phyloP scores from a whole-genome alignment of 75 land plant species.

The Azolla pinnata region DNA sequence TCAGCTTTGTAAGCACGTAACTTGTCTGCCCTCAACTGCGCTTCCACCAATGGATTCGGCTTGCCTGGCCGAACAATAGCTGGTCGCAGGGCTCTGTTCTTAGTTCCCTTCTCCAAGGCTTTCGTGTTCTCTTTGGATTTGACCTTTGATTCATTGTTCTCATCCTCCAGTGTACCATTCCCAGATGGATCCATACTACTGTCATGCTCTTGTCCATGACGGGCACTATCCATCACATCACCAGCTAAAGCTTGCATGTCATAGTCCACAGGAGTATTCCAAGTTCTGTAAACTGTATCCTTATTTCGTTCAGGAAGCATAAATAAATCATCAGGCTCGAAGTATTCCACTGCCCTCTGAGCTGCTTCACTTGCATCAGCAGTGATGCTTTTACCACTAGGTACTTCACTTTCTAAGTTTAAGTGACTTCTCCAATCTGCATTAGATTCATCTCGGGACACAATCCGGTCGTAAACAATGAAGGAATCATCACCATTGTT shows the following conservation, averaged over 20 bases:
- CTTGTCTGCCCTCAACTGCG: constrained; percentile 84
- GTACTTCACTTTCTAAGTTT: constrained; percentile 46
- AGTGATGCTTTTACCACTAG: constrained; percentile 15
- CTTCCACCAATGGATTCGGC: constrained; percentile 54
- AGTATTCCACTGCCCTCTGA: constrained; percentile 4
- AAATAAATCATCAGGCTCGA: constrained; percentile 55
- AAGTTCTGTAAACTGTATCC: constrained; percentile 23
- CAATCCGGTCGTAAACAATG: constrained; percentile 38
- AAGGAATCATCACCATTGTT: constrained; percentile 6
- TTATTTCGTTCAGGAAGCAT: constrained; percentile 53
- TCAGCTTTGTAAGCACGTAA: constrained; percentile 75
- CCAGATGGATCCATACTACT: no score
- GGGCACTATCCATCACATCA: constrained; percentile 2
- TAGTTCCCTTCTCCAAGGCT: no score
- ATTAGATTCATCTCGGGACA: constrained; percentile 17
- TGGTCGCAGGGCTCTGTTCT: no score
- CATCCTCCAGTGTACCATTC: no score
- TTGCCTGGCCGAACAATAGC: constrained; percentile 48
- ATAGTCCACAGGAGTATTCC: constrained; percentile 62
- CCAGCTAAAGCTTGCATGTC: constrained; percentile 39
- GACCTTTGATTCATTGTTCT: no score
- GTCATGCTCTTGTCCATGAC: background rate
- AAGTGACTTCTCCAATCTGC: constrained; percentile 27
- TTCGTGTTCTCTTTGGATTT: no score
- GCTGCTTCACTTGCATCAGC: constrained; percentile 9